phyloP scores from a whole-genome alignment of 2,329 filamentous ascomycete genomes.

The Lomentospora prolificans region DNA sequence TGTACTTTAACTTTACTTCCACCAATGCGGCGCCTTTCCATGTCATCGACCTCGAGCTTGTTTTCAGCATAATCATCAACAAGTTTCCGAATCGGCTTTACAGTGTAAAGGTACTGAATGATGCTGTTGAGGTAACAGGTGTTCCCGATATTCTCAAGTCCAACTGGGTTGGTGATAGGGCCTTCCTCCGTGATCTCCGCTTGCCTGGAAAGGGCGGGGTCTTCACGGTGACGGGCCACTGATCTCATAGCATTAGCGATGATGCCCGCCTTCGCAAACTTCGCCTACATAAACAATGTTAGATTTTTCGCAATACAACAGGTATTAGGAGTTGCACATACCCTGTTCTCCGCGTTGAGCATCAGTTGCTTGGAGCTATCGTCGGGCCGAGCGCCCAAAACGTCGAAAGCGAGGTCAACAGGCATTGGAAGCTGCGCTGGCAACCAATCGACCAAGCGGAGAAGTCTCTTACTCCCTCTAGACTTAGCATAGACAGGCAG shows the following conservation, averaged over 20 bases:
- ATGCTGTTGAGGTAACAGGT: slow-evolving; percentile 98
- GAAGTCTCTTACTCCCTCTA: slow-evolving; percentile 11
- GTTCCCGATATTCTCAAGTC: slow-evolving; percentile 88
- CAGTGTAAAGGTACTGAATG: slow-evolving; percentile 87
- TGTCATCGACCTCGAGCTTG: slow-evolving; percentile 55
- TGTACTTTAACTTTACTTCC: slow-evolving; percentile 44
- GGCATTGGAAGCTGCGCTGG: slow-evolving; percentile 11
- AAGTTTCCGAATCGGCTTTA: slow-evolving; percentile 70
- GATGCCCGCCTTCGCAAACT: slow-evolving; percentile 6
- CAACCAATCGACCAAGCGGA: slow-evolving; percentile 8
- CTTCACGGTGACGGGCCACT: slow-evolving; percentile 17
- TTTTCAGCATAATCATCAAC: slow-evolving; percentile 66
- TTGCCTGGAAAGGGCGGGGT: slow-evolving; percentile 12
- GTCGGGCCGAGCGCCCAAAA: slow-evolving; percentile 7
- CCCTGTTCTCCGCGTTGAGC: slow-evolving; percentile 9
- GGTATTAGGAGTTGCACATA: too few species aligned
- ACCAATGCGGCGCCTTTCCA: slow-evolving; percentile 64
- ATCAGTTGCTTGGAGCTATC: slow-evolving; percentile 9
- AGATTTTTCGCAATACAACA: neutral
- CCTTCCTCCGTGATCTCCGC: slow-evolving; percentile 11
- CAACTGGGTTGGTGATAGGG: slow-evolving; percentile 50
- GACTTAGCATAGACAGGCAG: slow-evolving; percentile 14
- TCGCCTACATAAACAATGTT: neutral
- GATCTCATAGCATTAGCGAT: slow-evolving; percentile 19
- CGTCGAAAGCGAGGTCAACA: slow-evolving; percentile 9